Percentiles rank a stretch among this genome's conserved stretches.
Conservation (phyloP, 768 basidiomycete species). For the Lactifluus pinguis region DNA sequence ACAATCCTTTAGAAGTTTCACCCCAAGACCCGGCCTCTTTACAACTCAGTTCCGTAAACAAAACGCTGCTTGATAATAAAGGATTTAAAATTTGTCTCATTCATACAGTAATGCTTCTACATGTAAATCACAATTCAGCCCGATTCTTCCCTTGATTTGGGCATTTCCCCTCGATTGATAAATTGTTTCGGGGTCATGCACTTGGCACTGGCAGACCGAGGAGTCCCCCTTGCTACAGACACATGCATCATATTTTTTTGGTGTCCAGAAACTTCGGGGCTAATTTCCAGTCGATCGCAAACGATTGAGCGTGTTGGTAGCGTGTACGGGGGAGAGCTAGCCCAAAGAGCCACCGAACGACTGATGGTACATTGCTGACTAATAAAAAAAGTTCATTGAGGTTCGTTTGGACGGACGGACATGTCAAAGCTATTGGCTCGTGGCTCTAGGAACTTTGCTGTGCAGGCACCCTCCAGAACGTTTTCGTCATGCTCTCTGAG, state of each 20-base stretch:
- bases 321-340: background rate
- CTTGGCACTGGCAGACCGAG: no score
- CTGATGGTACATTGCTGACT: background rate
- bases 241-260: background rate
- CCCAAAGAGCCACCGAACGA: no score
- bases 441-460: slow-evolving; percentile 5
- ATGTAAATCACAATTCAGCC: no score
- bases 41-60: no score
- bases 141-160: background rate
- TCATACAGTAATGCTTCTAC: no score
- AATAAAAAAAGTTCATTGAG: background rate
- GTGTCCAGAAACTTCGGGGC: background rate
- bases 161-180: background rate
- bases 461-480: slow-evolving; percentile 9
- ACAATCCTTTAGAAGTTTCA: background rate
- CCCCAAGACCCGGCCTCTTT: background rate
- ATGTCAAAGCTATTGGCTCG: slow-evolving; percentile 11
- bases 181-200: background rate
- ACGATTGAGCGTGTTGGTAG: background rate
- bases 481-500: slow-evolving; percentile 20
- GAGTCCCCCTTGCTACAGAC: background rate
- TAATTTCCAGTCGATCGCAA: background rate
- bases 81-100: no score
- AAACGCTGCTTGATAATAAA: no score
- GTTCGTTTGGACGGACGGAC: background rate